A percentile compares a stretch with the other conserved stretches of the same genome.
phyloP scores from a whole-genome alignment of 2,329 filamentous ascomycete genomes.

The Aphanoascus verrucosus region DNA sequence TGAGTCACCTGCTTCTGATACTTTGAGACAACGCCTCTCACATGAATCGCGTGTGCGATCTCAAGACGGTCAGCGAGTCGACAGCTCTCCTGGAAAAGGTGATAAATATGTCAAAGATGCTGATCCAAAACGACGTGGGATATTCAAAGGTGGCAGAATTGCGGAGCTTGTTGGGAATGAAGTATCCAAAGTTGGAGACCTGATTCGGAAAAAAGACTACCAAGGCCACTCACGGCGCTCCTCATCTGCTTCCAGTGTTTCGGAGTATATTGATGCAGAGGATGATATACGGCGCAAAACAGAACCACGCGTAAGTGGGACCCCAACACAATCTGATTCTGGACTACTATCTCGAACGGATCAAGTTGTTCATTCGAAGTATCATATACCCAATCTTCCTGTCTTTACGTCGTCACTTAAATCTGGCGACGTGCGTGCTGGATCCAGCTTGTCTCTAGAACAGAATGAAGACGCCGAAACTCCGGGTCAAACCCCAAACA shows the following conservation, averaged over 20 bases:
- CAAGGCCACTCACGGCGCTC: constrained; percentile 33
- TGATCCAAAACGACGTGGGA: constrained; percentile 55
- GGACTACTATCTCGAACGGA: constrained; percentile 25
- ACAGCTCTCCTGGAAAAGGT: not conserved
- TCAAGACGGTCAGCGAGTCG: not conserved
- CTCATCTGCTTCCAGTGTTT: constrained; percentile 38
- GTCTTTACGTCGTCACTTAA: constrained; percentile 42
- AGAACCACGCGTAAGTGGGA: constrained; percentile 21
- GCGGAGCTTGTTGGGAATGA: constrained; percentile 61
- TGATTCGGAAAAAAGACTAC: constrained; percentile 49
- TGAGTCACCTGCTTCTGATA: not conserved
- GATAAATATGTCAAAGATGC: constrained; percentile 1
- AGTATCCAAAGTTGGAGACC: constrained; percentile 50
- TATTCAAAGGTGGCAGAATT: constrained; percentile 68
- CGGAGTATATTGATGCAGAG: constrained; percentile 41
- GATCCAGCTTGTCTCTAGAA: not conserved
- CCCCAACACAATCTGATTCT: constrained; percentile 30
- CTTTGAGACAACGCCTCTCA: not conserved
- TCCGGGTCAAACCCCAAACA: not conserved
- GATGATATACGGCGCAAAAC: constrained; percentile 24
- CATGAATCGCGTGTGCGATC: not conserved
- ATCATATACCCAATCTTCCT: constrained; percentile 39
- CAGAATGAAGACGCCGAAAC: not conserved
- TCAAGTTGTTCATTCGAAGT: constrained; percentile 28
- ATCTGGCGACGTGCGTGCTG: constrained; percentile 22